Evolutionary conservation across 306 rosid species (phyloP), one percentile per base, ranked within the genome.

Genomic region (Herpetospermum pedunculosum): DNA sequence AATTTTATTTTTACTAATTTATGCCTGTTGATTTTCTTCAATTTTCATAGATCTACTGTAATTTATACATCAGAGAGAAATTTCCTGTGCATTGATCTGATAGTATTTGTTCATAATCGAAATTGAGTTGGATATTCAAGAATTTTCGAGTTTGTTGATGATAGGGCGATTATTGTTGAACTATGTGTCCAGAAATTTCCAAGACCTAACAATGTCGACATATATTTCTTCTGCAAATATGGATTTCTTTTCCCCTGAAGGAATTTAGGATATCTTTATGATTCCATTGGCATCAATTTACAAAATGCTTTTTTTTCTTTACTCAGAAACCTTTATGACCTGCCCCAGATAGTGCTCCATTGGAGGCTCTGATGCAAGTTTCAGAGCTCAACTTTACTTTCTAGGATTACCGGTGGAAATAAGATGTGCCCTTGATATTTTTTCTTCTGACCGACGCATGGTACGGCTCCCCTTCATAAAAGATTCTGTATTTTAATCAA

Each of bases 331-430:
- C 64, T 28, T 26, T 30, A 29, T 35, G 28, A 62, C 15, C 37
- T 55, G 18, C 63, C 23, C 23, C 46, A 8, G 70, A 46, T 34
- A 19, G 8, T 63, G 44, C 18, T 63, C 70, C 44, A 37, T 29
- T n/a, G 70, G 70, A 63, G 70, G 70, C 70, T 63, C 47, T 63
- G 16, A 18, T 35, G 47, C 25, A 21, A 63, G 29, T 63, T 63
- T 63, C 70, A 63, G 6, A 35, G 16, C 68, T 59, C 41, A 59
- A 16, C 41, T 59, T 59, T 59, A 16, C 43, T 63, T 63, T 37
- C 70, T 37, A 63, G 47, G 29, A 37, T 35, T 63, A 63, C 70
- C 16, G 47, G 68, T 59, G 41, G 68, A 59, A 59, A 59, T 32
- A 30, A 59, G 43, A 59, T 15, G 41, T 59, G 41, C 67, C 41